phyloP scores from a whole-genome alignment of 225 moss, liverwort and hornwort genomes.

The Antitrichia curtipendula region DNA sequence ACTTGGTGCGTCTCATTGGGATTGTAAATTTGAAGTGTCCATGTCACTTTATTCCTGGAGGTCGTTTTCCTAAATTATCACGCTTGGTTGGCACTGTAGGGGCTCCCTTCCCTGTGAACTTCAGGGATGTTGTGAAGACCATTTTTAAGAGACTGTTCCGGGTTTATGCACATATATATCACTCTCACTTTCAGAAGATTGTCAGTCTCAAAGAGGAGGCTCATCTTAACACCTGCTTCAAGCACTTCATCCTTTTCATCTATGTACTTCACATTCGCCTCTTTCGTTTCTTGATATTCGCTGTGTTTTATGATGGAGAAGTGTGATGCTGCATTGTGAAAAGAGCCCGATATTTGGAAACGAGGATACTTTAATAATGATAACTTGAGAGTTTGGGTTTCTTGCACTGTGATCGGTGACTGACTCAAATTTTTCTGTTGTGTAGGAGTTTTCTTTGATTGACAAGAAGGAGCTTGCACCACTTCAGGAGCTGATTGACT shows the following conservation, averaged over 20 bases:
- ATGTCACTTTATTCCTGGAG: neutral
- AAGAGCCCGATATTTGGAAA: neutral
- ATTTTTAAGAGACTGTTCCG: conserved; percentile 97
- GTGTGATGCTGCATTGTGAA: neutral
- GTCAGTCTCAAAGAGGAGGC: conserved; percentile 97
- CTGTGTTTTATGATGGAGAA: neutral
- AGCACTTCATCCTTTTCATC: conserved; percentile 99
- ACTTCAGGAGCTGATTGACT: conserved; percentile 96
- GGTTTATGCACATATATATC: conserved; percentile 96
- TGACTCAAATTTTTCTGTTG: neutral
- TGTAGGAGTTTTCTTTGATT: conserved; percentile 85
- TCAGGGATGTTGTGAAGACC: conserved; percentile 94
- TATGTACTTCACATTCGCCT: conserved; percentile 30
- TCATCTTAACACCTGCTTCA: conserved; percentile 99
- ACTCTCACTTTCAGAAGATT: conserved; percentile 99
- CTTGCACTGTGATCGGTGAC: neutral
- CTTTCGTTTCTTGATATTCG: neutral
- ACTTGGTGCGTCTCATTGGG: neutral
- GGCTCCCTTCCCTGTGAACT: conserved; percentile 86
- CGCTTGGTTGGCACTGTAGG: conserved; percentile 25
- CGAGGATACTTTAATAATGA: neutral
- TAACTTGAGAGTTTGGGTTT: neutral
- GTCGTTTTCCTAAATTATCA: neutral
- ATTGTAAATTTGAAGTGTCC: neutral
- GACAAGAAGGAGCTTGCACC: conserved; percentile 99